phyloP scores from a whole-genome alignment of 2,329 filamentous ascomycete genomes.

The Huntiella omanensis region DNA sequence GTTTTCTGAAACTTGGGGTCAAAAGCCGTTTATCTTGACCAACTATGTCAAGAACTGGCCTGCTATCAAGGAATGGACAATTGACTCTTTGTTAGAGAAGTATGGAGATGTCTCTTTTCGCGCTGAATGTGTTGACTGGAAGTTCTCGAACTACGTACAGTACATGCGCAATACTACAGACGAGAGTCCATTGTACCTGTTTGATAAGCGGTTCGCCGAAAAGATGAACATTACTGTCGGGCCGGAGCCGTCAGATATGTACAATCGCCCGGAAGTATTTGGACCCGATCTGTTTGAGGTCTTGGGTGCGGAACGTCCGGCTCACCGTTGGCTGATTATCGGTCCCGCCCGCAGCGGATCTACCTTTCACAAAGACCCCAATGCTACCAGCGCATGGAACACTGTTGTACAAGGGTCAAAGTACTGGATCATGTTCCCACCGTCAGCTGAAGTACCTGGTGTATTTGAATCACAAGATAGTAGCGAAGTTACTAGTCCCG shows the following conservation, averaged over 20 bases:
- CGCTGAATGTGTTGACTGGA: constrained; percentile 89
- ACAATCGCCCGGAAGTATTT: constrained; percentile 71
- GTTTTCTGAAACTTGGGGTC: constrained; percentile 58
- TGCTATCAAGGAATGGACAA: constrained; percentile 54
- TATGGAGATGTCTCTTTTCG: constrained; percentile 56
- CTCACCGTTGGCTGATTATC: constrained; percentile 83
- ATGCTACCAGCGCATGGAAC: constrained; percentile 73
- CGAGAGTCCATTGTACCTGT: constrained; percentile 82
- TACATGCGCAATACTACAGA: constrained; percentile 70
- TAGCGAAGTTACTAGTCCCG: constrained; percentile 79
- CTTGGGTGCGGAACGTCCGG: constrained; percentile 59
- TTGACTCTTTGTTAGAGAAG: constrained; percentile 42
- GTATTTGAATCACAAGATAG: constrained; percentile 80
- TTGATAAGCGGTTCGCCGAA: constrained; percentile 69
- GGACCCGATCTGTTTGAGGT: constrained; percentile 71
- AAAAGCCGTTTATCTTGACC: constrained; percentile 73
- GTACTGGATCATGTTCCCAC: constrained; percentile 98
- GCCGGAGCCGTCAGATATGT: constrained; percentile 32
- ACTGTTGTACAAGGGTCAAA: constrained; percentile 77
- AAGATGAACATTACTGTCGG: constrained; percentile 62
- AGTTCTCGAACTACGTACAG: constrained; percentile 55
- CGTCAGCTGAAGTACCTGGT: constrained; percentile 59
- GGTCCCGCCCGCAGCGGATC: constrained; percentile 75
- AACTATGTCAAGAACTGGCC: constrained; percentile 68
- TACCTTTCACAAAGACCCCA: constrained; percentile 79